These are phyloP conservation scores for Rhizoclosmatium sp. DNA, from an alignment of 192 early-diverging fungal species.

Conservation along the genomic window DNA sequence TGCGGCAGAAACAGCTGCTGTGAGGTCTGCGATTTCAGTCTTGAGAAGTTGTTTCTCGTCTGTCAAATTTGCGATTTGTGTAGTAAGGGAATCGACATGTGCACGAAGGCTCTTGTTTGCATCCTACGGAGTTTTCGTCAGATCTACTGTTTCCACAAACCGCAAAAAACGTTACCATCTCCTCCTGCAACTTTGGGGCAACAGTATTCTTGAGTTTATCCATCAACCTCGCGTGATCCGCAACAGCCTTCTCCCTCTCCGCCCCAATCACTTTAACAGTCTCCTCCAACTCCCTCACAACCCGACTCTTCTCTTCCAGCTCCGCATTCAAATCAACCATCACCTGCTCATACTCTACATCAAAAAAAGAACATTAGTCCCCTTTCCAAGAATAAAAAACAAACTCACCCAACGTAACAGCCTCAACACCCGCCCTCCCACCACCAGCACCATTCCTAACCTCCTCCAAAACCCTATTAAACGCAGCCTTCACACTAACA, in stretches of 20 bases:
- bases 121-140: slow-evolving; percentile 17
- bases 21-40: slow-evolving; percentile 26
- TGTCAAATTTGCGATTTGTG: slow-evolving; percentile 15
- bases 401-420: slow-evolving; percentile 1
- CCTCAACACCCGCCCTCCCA: not conserved
- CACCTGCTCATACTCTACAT: slow-evolving; percentile 32
- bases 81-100: slow-evolving; percentile 21
- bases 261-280: slow-evolving; percentile 20
- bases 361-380: not conserved
- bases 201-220: slow-evolving; percentile 83
- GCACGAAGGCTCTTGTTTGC: slow-evolving; percentile 31
- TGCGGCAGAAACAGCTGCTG: not conserved
- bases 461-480: slow-evolving; percentile 6
- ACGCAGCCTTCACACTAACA: not conserved
- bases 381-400: not conserved
- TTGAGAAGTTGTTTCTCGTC: slow-evolving; percentile 36
- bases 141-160: not conserved
- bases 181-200: slow-evolving; percentile 82
- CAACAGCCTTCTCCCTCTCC: slow-evolving; percentile 59
- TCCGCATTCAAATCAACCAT: slow-evolving; percentile 35
- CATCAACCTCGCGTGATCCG: slow-evolving; percentile 73
- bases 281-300: slow-evolving; percentile 15
- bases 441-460: not conserved
- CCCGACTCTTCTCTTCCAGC: slow-evolving; percentile 25
- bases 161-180: slow-evolving; percentile 59